Percentiles rank a stretch among this genome's conserved stretches.
These are phyloP conservation scores for Diplocarpon mali DNA, from an alignment of 2,329 filamentous ascomycete genomes.

Conservation along the genomic window DNA sequence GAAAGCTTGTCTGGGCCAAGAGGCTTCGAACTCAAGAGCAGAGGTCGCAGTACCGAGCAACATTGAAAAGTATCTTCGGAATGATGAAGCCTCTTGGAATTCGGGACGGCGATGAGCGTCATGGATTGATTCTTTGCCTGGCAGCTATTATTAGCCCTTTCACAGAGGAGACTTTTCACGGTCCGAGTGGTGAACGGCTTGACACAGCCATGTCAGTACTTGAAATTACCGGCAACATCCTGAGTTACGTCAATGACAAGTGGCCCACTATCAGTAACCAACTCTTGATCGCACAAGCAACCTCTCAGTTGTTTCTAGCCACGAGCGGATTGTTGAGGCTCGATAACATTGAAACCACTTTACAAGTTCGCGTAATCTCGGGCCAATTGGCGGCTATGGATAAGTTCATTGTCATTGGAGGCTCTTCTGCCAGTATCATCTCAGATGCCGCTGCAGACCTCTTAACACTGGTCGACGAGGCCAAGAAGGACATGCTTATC, in stretches of 20 bases:
- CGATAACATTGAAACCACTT: neutral
- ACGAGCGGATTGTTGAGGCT: neutral
- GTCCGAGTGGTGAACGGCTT: neutral
- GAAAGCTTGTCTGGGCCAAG: conserved; percentile 36
- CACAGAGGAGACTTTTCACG: neutral
- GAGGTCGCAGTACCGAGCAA: conserved; percentile 1
- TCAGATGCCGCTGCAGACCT: conserved; percentile 41
- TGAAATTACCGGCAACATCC: neutral
- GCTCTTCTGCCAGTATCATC: conserved; percentile 39
- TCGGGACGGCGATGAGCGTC: conserved; percentile 57
- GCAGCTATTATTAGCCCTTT: conserved; percentile 38
- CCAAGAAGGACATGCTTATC: neutral
- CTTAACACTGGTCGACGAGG: neutral
- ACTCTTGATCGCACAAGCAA: conserved; percentile 1
- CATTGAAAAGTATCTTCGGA: conserved; percentile 7
- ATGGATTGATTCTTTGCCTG: conserved; percentile 54
- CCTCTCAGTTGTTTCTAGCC: neutral
- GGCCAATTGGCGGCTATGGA: conserved; percentile 2
- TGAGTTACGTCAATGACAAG: neutral
- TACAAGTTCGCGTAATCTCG: neutral
- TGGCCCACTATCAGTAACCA: neutral
- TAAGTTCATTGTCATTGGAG: conserved; percentile 38
- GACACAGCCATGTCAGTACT: neutral
- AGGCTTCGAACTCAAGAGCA: neutral
- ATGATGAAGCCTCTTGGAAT: conserved; percentile 6